Evolutionary conservation across 208 protist species (phyloP), one percentile per base, ranked within the genome.

Genomic region (Leishmania lainsoni): DNA sequence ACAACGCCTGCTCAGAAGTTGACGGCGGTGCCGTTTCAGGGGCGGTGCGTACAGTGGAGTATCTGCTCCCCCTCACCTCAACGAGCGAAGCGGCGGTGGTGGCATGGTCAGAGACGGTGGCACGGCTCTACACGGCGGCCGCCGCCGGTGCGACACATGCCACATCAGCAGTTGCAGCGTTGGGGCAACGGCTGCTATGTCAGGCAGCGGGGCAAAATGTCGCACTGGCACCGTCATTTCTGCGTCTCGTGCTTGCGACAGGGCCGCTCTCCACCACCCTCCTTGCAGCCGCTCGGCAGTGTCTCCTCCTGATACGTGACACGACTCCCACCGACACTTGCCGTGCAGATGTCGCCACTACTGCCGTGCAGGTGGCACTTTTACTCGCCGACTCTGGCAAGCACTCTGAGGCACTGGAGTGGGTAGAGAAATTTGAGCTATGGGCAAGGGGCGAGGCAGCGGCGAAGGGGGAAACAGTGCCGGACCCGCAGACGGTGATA

Each of bases 11-110:
- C 26, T 52, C 48, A n/a, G n/a, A n/a, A 14, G 51, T n/a, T 52
- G 65, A 35, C 48, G 61, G 51, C 72, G 14, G 16, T 61, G 72
- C 51, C 2, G n/a, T 45, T 20, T 32, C 48, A 42, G 48, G 22
- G 61, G 71, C 51, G 26, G 74, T 80, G 61, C 83, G 85, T 2
- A 72, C 49, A 3, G 48, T 75, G 0, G 75, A 69, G 17, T 77
- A 76, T 56, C 59, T 76, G 51, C 73, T 78, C 45, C 54, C 78
- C 42, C 76, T 86, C 63, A 82, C 80, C 22, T 52, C 73, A 39
- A 71, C 54, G 70, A 74, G 76, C 49, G 22, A 49, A 45, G 75
- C 73, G 26, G 59, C 71, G 6, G 68, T 73, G 8, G 26, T 66
- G n/a, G 82, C 61, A 26, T 80, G 80, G 79, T 32, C 76, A 17